phyloP scores from a whole-genome alignment of 2,329 filamentous ascomycete genomes.

The Diaporthe sp. region DNA sequence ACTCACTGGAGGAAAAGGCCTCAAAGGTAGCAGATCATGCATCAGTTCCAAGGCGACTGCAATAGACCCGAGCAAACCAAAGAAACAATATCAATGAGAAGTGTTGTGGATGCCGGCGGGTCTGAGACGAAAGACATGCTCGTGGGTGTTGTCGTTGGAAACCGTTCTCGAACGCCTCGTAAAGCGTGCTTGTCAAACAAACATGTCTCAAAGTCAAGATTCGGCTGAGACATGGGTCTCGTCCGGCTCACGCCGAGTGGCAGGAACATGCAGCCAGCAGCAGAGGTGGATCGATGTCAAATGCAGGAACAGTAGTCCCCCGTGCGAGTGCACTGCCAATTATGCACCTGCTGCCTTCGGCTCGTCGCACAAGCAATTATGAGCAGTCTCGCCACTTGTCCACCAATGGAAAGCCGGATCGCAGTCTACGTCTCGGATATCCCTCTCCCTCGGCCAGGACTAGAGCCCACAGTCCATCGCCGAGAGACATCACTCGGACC shows the following conservation, averaged over 20 bases:
- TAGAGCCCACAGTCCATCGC: neutral
- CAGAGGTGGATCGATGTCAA: constrained; percentile 18
- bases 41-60: neutral
- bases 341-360: neutral
- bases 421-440: neutral
- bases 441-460: neutral
- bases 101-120: neutral
- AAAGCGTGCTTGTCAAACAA: constrained; percentile 19
- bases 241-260: constrained; percentile 16
- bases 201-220: constrained; percentile 21
- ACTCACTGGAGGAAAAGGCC: no score
- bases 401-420: neutral
- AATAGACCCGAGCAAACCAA: neutral
- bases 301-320: constrained; percentile 2
- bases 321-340: neutral
- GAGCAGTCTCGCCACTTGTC: neutral
- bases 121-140: neutral
- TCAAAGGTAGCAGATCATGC: neutral
- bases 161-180: constrained; percentile 19
- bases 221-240: constrained; percentile 8
- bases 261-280: constrained; percentile 1
- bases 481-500: neutral
- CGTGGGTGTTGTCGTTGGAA: neutral
- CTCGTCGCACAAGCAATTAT: constrained; percentile 18
- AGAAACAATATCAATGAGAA: no score